Conservation (phyloP, 768 basidiomycete genomes). For the Lyophyllum semitale region DNA sequence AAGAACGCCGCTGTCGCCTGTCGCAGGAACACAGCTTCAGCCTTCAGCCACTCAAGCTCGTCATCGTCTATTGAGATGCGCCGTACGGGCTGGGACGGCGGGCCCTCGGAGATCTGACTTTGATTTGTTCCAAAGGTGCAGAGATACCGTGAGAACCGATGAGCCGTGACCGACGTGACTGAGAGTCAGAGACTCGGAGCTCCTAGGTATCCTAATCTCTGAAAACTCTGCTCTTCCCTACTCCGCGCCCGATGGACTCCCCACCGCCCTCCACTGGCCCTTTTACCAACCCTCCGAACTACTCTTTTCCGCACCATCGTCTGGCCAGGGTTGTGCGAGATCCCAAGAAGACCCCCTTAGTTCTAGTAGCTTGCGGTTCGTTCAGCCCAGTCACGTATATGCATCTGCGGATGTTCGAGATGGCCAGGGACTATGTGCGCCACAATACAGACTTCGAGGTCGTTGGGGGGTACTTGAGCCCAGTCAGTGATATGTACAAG, state of each 20-base stretch:
- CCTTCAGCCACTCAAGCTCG: neutral
- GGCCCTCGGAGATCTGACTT: conserved; percentile 6
- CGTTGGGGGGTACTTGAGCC: conserved; percentile 93
- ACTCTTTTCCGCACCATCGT: conserved; percentile 68
- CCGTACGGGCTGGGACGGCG: neutral
- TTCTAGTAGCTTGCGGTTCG: conserved; percentile 95
- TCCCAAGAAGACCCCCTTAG: conserved; percentile 77
- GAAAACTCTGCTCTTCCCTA: conserved; percentile 6
- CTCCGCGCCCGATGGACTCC: conserved; percentile 24
- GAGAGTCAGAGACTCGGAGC: neutral
- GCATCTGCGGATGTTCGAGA: conserved; percentile 99
- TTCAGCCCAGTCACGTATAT: conserved; percentile 99
- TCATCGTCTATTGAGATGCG: neutral
- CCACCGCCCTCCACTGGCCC: conserved; percentile 33
- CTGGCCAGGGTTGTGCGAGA: conserved; percentile 59
- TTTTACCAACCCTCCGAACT: conserved; percentile 68
- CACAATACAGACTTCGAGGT: conserved; percentile 94
- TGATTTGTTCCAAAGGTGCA: neutral
- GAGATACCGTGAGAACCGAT: conserved; percentile 30
- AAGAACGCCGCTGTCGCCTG: neutral
- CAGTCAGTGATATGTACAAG: conserved; percentile 95
- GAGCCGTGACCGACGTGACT: conserved; percentile 6
- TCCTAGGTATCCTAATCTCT: neutral
- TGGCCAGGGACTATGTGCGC: conserved; percentile 95
- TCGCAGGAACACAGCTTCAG: neutral